These are phyloP conservation scores for Fusarium napiforme DNA, from an alignment of 2,329 filamentous ascomycete species.

Conservation along the genomic window DNA sequence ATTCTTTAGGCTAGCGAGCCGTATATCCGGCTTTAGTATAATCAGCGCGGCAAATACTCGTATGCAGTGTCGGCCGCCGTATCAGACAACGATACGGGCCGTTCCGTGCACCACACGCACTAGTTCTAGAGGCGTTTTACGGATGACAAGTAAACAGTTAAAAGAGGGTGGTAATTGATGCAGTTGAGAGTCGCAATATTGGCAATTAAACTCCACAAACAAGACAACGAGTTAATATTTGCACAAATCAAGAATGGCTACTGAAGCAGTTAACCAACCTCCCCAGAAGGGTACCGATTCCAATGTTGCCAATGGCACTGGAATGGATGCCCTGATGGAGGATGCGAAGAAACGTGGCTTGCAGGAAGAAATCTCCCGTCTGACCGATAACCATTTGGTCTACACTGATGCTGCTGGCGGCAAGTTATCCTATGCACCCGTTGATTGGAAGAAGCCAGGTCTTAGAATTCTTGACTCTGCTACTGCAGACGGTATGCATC, in stretches of 20 bases:
- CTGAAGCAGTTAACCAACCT: background rate
- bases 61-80: background rate
- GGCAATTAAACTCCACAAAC: background rate
- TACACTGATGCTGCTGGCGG: constrained; percentile 6
- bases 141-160: background rate
- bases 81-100: background rate
- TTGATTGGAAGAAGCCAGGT: constrained; percentile 4
- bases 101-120: background rate
- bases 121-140: background rate
- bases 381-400: constrained; percentile 1
- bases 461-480: background rate
- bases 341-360: constrained; percentile 4
- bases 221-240: background rate
- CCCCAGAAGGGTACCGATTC: background rate
- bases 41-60: background rate
- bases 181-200: background rate
- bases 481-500: background rate
- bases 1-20: background rate
- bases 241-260: background rate
- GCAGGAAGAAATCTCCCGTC: background rate
- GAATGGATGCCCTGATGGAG: constrained; percentile 4
- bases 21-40: background rate
- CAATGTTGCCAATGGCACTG: constrained; percentile 5
- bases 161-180: background rate
- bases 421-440: background rate